phyloP scores from a whole-genome alignment of 164 flowering plant genomes.

The Aristolochia contorta region DNA sequence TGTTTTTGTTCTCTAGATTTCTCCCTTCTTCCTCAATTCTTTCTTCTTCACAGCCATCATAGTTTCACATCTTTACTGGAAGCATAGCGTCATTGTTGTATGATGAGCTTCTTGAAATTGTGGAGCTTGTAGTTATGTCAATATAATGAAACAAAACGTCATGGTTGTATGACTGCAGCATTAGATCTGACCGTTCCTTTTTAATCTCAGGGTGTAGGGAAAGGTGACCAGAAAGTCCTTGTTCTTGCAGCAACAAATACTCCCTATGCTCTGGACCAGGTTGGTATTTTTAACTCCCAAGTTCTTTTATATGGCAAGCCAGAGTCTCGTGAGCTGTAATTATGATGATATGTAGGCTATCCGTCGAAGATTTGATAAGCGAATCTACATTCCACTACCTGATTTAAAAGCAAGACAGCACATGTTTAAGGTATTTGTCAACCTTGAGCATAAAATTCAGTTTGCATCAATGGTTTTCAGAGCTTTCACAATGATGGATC shows the following conservation, averaged over 20 bases:
- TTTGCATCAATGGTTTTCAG: too few species aligned
- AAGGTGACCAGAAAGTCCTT: constrained; percentile 91
- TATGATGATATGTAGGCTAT: constrained; percentile 50
- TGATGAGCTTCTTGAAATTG: too few species aligned
- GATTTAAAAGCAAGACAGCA: constrained; percentile 91
- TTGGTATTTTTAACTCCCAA: constrained; percentile 10
- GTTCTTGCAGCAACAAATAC: constrained; percentile 99
- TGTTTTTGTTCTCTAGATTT: not conserved
- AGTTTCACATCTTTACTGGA: too few species aligned
- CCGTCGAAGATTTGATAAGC: constrained; percentile 90
- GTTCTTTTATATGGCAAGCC: not conserved
- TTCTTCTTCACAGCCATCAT: too few species aligned
- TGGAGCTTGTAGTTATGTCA: too few species aligned
- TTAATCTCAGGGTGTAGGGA: constrained; percentile 80
- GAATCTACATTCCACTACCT: constrained; percentile 97
- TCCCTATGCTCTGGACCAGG: constrained; percentile 98
- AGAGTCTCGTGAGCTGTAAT: not conserved
- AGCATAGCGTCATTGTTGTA: too few species aligned
- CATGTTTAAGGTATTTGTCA: constrained; percentile 71
- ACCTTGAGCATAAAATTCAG: too few species aligned
- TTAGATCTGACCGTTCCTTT: not conserved
- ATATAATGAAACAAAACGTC: not conserved
- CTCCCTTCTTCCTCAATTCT: not conserved
- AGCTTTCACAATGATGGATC: not conserved
- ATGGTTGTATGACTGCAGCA: not conserved